Base-by-base conservation (phyloP, 1,139 yeast species). In the Yamadazyma taylorii region DNA sequence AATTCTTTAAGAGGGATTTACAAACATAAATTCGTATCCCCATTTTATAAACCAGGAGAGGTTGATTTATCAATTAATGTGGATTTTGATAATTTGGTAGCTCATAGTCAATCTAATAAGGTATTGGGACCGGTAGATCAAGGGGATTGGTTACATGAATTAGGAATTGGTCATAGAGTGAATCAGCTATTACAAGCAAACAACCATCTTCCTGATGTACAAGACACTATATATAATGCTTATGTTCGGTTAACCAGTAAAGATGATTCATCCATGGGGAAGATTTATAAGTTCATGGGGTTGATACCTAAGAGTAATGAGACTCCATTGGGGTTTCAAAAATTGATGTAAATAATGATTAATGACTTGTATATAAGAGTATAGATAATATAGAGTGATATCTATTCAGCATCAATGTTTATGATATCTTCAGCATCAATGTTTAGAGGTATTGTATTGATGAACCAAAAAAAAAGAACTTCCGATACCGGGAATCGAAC, bases 1-100 rank as follows among this genome's bases (percentile, higher is more conserved):
- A 80, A 81, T 51, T 71, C 90, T 0, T 66, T 87, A 29, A 69
- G 96, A 32, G 96, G 89, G 0, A 86, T 87, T 42, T 73, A 77
- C 48, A 66, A 79, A 50, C 95, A 87, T 56, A 75, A 78, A 49
- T 74, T 87, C 49, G 92, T 85, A 1, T 78, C 83, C n/a, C 95
- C 96, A 1, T 83, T 85, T 45, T 68, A 61, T 22, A 68, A 69
- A 21, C 95, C 95, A 0, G 96, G 96, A 3, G 78, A 79, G 32
- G 90, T 85, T 3, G 96, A 87, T 60, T 68, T 87, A 32, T 85
- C 95, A 0, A 81, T 85, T 1, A 95, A 87, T 53, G 96, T 87
- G 10, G 96, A 87, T 56, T 87, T 87, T 51, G 73, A 68, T 32
- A 83, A 81, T 10, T 60, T 84, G 38, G 65, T 63, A 22, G 52